Evolutionary conservation across 495 filamentous ascomycete genomes (phyloP).

Genomic region (Aspergillus wentii): DNA sequence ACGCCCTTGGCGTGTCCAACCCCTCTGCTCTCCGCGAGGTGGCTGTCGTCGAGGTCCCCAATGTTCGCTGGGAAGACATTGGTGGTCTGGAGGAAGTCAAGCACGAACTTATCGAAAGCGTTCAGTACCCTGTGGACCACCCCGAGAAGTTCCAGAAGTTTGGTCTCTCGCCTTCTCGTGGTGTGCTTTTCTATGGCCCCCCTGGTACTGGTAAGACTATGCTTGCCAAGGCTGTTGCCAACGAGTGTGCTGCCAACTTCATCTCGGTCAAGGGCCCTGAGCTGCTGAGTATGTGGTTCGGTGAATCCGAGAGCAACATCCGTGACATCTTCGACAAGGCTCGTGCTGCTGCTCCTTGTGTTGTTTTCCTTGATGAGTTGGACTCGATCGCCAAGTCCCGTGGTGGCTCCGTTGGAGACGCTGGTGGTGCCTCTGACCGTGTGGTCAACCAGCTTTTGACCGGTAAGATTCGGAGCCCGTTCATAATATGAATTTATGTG

Average conservation of each 20-base stretch:
- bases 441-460: constrained; percentile 99
- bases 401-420: constrained; percentile 95
- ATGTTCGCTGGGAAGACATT: constrained; percentile 99
- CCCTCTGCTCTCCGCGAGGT: constrained; percentile 98
- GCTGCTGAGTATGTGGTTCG: constrained; percentile 99
- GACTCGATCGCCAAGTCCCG: constrained; percentile 99
- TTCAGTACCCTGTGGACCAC: constrained; percentile 98
- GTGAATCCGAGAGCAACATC: constrained; percentile 99
- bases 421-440: constrained; percentile 97
- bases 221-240: constrained; percentile 98
- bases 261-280: constrained; percentile 99
- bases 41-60: constrained; percentile 97
- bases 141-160: constrained; percentile 99
- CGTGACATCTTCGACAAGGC: constrained; percentile 99
- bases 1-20: constrained; percentile 95
- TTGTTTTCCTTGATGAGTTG: constrained; percentile 98
- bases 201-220: constrained; percentile 99
- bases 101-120: constrained; percentile 98
- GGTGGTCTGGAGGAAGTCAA: constrained; percentile 98
- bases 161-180: constrained; percentile 93
- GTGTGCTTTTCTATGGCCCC: constrained; percentile 97
- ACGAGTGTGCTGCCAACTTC: constrained; percentile 99
- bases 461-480: constrained; percentile 56
- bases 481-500: constrained; percentile 2
- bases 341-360: constrained; percentile 93